phyloP scores from a whole-genome alignment of 225 moss, liverwort and hornwort species.

The Lunularia cruciata region DNA sequence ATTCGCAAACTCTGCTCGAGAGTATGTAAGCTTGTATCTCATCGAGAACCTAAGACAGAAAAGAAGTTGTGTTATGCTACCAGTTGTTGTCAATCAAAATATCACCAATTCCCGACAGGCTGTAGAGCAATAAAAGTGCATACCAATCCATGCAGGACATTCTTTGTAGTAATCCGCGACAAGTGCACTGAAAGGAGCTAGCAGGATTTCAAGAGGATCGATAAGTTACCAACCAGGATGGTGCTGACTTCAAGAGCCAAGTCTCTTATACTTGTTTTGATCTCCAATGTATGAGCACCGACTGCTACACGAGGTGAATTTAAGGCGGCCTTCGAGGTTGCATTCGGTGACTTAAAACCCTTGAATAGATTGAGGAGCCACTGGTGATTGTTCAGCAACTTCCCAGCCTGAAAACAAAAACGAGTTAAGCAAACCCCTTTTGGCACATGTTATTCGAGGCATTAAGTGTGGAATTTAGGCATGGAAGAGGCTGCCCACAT shows the following conservation, averaged over 20 bases:
- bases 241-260: constrained; percentile 76
- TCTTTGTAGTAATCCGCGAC: no score
- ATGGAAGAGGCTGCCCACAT: no score
- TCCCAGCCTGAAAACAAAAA: constrained; percentile 44
- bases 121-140: no score
- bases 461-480: no score
- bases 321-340: constrained; percentile 64
- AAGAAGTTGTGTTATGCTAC: no score
- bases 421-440: no score
- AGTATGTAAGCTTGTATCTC: constrained; percentile 93
- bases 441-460: no score
- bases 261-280: constrained; percentile 55
- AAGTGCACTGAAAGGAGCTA: no score
- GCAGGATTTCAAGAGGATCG: no score
- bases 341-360: constrained; percentile 68
- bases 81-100: no score
- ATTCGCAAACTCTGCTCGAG: constrained; percentile 62
- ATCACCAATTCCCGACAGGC: no score
- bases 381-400: constrained; percentile 56
- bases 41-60: constrained; percentile 61
- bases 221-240: constrained; percentile 53
- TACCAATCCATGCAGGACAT: no score
- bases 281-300: constrained; percentile 63
- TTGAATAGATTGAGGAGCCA: constrained; percentile 76
- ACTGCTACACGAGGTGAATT: constrained; percentile 61